phyloP scores from a whole-genome alignment of 371 early-diverging fungal species.

The Zancudomyces culisetae region DNA sequence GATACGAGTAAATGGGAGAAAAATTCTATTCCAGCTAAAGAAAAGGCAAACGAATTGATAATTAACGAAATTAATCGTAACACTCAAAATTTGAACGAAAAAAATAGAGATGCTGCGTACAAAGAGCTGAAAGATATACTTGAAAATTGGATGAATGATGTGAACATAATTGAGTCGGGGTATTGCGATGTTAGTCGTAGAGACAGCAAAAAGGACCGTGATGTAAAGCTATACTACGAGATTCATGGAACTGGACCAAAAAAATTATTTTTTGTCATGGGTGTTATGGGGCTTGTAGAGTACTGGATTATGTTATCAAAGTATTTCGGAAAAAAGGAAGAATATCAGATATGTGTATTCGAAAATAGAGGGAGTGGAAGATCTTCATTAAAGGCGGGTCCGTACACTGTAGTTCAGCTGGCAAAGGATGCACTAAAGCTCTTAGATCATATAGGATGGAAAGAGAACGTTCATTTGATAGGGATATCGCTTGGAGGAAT shows the following conservation, averaged over 20 bases:
- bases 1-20: too few relatives aligned
- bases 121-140: neutral
- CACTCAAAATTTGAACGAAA: too few relatives aligned
- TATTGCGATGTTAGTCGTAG: slow-evolving; percentile 3
- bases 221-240: slow-evolving; percentile 36
- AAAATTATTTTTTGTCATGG: slow-evolving; percentile 42
- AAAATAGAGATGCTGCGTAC: too few relatives aligned
- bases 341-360: slow-evolving; percentile 50
- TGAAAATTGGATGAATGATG: neutral
- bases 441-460: slow-evolving; percentile 44
- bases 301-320: slow-evolving; percentile 31
- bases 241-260: slow-evolving; percentile 44
- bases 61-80: too few relatives aligned
- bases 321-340: slow-evolving; percentile 31
- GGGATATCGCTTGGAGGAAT: slow-evolving; percentile 52
- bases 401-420: slow-evolving; percentile 43
- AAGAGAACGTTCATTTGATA: slow-evolving; percentile 32
- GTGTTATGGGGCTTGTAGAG: slow-evolving; percentile 25
- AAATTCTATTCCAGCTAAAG: too few relatives aligned
- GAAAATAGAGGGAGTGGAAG: slow-evolving; percentile 62
- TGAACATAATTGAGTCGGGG: neutral
- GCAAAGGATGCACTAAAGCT: slow-evolving; percentile 42
- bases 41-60: too few relatives aligned
- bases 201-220: slow-evolving; percentile 1
- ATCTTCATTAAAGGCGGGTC: slow-evolving; percentile 30